Base-by-base conservation (phyloP, 2,329 filamentous ascomycete species). In the Pleoardoris graminearum region DNA sequence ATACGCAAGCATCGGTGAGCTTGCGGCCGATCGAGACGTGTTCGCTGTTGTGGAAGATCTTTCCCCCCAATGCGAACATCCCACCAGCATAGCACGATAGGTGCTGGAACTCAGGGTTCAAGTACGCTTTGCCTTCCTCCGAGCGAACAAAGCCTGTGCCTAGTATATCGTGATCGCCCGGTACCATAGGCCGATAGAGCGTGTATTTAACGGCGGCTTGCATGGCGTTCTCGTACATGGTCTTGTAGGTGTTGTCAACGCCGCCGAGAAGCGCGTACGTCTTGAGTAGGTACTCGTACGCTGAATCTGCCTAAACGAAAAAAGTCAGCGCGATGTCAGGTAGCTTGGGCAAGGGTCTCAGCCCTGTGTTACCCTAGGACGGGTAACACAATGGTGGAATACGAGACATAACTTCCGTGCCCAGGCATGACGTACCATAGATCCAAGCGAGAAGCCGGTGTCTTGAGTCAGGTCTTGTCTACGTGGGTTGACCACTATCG, bases 1-100 rank as follows among this genome's bases (percentile, higher is more conserved):
- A 86, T n/a, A 85, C 79, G 63, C 84, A 86, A 3, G 80, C 81
- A 50, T 86, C 79, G 0, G 82, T 81, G 39, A 86, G 72, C 61
- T 83, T 81, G 37, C 76, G 74, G 10, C 81, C 84, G 46, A 85
- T 78, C 0, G 77, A 72, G 54, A 86, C 72, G 59, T 86, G 82
- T 14, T 72, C 71, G 2, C 79, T 69, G n/a, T 81, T 75, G 12
- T 76, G 70, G 65, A 85, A 85, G 1, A 85, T 63, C 60, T 80
- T 82, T 38, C 82, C 79, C 23, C 83, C 84, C 0, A 86, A 68
- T 0, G 80, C 83, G 54, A 85, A 81, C 83, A 86, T 86, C 47
- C 83, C 84, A 10, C 84, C 84, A 0, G 80, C 76, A 62, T 83
- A 86, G 71, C 84, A 86, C 21, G 75, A 77, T 12, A 86, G 75